A percentile compares a stretch with the other conserved stretches of the same genome.
Evolutionary conservation across 2,329 filamentous ascomycete genomes (phyloP).

Genomic region (Tolypocladium album): DNA sequence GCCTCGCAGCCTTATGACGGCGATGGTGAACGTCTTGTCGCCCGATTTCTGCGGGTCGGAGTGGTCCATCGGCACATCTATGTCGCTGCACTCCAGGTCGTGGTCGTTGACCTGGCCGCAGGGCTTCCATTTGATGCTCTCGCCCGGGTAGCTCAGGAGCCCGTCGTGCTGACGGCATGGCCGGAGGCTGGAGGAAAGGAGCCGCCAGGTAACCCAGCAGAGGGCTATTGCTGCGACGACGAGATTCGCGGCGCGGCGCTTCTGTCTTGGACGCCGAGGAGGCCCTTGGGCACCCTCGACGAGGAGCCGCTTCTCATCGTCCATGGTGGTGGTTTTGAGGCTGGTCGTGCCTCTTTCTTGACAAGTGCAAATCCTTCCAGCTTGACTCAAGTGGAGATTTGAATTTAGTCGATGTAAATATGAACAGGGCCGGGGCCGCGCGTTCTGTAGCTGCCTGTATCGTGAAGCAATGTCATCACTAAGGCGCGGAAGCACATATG

Average conservation of each 20-base stretch:
- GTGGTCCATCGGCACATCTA: constrained; percentile 36
- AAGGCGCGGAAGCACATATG: neutral
- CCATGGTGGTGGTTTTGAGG: neutral
- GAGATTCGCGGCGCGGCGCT: neutral
- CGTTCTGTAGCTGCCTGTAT: neutral
- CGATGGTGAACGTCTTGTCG: constrained; percentile 30
- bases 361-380: neutral
- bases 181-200: neutral
- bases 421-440: neutral
- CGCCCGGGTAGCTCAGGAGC: constrained; percentile 17
- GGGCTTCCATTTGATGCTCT: constrained; percentile 24
- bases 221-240: neutral
- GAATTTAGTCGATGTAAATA: too few relatives aligned
- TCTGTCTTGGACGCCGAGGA: neutral
- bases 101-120: constrained; percentile 27
- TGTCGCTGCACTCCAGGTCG: constrained; percentile 29
- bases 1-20: constrained; percentile 32
- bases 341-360: neutral
- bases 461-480: neutral
- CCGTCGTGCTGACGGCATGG: neutral
- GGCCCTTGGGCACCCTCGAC: neutral
- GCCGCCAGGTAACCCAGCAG: neutral
- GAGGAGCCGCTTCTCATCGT: neutral
- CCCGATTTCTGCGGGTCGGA: constrained; percentile 21
- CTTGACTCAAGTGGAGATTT: neutral